Percentiles rank a stretch among this genome's conserved stretches.
Evolutionary conservation across 768 basidiomycete species (phyloP).

Genomic region (Tricholoma sp.): DNA sequence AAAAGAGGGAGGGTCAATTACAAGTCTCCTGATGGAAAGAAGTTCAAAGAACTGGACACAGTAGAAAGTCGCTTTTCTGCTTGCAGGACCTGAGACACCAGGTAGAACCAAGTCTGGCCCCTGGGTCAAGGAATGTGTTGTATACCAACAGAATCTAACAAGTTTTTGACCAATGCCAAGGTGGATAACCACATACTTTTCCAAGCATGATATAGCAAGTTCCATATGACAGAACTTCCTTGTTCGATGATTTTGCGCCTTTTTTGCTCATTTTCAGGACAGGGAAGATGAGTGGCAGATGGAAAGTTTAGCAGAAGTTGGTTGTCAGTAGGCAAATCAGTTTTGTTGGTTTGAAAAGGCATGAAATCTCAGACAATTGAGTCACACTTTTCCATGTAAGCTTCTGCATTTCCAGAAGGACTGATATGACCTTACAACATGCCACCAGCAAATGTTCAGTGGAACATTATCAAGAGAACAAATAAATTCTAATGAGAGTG

Average conservation of each 20-base stretch:
- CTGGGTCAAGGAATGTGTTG: too few species aligned
- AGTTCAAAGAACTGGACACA: constrained; percentile 72
- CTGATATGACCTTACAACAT: too few species aligned
- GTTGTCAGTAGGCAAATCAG: too few species aligned
- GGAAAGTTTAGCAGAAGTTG: too few species aligned
- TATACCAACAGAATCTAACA: too few species aligned
- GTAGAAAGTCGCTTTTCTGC: constrained; percentile 69
- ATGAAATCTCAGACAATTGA: background rate
- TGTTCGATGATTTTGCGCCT: constrained; percentile 33
- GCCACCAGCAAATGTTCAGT: too few species aligned
- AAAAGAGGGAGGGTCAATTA: constrained; percentile 42
- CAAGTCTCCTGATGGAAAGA: constrained; percentile 95
- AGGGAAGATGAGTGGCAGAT: too few species aligned
- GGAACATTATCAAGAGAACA: too few species aligned
- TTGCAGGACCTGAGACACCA: constrained; percentile 59
- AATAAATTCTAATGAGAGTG: too few species aligned
- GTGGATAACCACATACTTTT: constrained; percentile 90
- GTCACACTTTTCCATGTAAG: background rate
- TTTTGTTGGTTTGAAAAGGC: background rate
- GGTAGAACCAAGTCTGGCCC: constrained; percentile 58
- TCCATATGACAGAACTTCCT: constrained; percentile 49
- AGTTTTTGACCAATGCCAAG: constrained; percentile 58
- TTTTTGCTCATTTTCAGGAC: constrained; percentile 47
- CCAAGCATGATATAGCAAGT: constrained; percentile 84
- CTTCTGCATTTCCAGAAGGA: background rate